phyloP scores from a whole-genome alignment of 2,329 filamentous ascomycete genomes.

The Canariomyces notabilis region DNA sequence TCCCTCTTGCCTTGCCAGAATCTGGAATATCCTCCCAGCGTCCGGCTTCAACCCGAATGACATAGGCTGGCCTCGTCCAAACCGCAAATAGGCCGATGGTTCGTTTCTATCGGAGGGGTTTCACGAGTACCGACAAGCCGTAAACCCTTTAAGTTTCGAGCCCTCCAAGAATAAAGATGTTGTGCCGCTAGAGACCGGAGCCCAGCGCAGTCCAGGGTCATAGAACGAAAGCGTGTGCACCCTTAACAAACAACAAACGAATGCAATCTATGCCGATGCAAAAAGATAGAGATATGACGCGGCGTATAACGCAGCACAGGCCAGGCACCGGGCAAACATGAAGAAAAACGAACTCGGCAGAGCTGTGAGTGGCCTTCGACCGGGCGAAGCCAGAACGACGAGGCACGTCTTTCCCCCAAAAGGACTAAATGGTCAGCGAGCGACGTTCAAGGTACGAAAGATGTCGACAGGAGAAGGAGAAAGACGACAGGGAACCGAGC shows the following conservation, averaged over 20 bases:
- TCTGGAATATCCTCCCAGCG: constrained; percentile 12
- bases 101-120: constrained; percentile 7
- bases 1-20: constrained; percentile 19
- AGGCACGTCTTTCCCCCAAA: constrained; percentile 15
- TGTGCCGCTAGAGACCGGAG: constrained; percentile 17
- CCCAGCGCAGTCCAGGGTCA: constrained; percentile 22
- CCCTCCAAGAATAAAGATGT: constrained; percentile 1
- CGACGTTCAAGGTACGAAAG: constrained; percentile 11
- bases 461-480: constrained; percentile 18
- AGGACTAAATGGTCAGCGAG: constrained; percentile 21
- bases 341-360: constrained; percentile 13
- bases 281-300: constrained; percentile 14
- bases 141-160: constrained; percentile 5
- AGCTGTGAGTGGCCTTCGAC: constrained; percentile 18
- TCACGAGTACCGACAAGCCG: constrained; percentile 11
- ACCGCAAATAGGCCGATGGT: background rate
- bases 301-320: constrained; percentile 22
- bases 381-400: constrained; percentile 20
- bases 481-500: constrained; percentile 4
- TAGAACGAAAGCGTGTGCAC: constrained; percentile 26
- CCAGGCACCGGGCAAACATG: constrained; percentile 19
- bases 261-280: constrained; percentile 24
- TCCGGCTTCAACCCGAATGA: constrained; percentile 12
- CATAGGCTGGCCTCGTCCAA: constrained; percentile 23
- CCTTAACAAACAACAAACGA: constrained; percentile 24